Evolutionary conservation across 2,329 filamentous ascomycete species (phyloP), one percentile per base, ranked within the genome.

Genomic region (Neurospora crassa): DNA sequence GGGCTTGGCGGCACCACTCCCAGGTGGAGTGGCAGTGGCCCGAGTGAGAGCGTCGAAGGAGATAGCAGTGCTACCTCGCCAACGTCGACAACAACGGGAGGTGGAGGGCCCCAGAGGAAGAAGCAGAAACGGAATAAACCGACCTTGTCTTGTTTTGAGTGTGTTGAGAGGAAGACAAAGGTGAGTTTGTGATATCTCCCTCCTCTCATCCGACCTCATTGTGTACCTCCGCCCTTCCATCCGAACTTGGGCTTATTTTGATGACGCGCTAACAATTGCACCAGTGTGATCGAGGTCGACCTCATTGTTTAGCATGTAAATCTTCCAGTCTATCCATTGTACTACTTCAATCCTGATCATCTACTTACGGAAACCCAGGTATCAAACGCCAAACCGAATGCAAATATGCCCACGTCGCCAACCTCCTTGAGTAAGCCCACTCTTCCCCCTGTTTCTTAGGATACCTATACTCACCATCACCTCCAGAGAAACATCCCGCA

Each of bases 91-190:
- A 37, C 7, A 16, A 63, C 53, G 16, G 53, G 53, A 18, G 53
- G 53, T 18, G 53, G 53, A 0, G 78, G 83, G 63, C 85, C 83
- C n/a, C 78, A 82, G 12, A 86, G 82, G 79, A 92, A 92, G 83
- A 93, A 91, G 81, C 92, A 94, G 82, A 94, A 92, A 83, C 88
- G 92, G 68, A 95, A 95, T 81, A 95, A 95, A 80, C 92, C 92
- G 3, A 94, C 92, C 1, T 79, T 94, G 73, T 93, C 90, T 68
- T 94, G 92, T 77, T 87, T 90, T 73, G 91, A 93, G 79, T 95
- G 92, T 78, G 92, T 94, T 29, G 91, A 93, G 81, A 85, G 92
- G 75, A 94, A 94, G 82, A 94, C 92, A 34, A 94, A 93, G 85
- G 91, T 91, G 79, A 75, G 86, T 81, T 70, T 2, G 34, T 8